Evolutionary conservation across 2,329 filamentous ascomycete genomes (phyloP), one percentile per base, ranked within the genome.

Genomic region (Claviceps digitariae): DNA sequence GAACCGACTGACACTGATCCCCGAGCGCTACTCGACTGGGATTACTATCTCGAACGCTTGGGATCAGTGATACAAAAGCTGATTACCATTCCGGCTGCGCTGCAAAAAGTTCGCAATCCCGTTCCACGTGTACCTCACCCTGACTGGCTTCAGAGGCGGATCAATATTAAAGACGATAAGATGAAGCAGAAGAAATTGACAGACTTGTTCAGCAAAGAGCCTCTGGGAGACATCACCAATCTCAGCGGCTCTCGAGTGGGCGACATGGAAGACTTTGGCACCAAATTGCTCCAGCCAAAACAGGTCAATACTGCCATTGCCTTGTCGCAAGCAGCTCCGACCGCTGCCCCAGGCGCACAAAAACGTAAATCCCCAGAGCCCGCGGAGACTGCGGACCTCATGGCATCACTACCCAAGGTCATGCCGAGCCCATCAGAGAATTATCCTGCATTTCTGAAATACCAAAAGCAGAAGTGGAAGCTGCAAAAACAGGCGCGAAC

Each of bases 111-210:
- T 53, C 81, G 84, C 52, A 99, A 99, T 63, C 93, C 93, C 0
- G 91, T 97, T 1, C 94, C 93, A 15, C 79, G 94, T 58, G 89
- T 99, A 13, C 77, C 87, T 7, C 94, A 98, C 69, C 93, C 93
- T 0, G 94, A 98, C 52, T 99, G 93, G 93, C 78, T 99, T 36
- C 90, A 96, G 63, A 82, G 89, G 55, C 80, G 91, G 52, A 96
- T 98, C 68, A 88, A 93, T 60, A 84, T 86, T 67, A 97, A 96
- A 68, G 93, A 98, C 54, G 93, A 99, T 71, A 90, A 86, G 66
- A 85, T 97, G 76, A 95, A 98, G 74, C 93, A 99, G 71, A 95
- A 90, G 73, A 98, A 98, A 72, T 86, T 99, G 74, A 98, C 91
- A 0, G 93, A 97, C 63, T 74, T 95, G 61, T 95, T 98, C 64